Evolutionary conservation across 164 flowering plant species (phyloP).

Genomic region (Chimonanthus praecox): DNA sequence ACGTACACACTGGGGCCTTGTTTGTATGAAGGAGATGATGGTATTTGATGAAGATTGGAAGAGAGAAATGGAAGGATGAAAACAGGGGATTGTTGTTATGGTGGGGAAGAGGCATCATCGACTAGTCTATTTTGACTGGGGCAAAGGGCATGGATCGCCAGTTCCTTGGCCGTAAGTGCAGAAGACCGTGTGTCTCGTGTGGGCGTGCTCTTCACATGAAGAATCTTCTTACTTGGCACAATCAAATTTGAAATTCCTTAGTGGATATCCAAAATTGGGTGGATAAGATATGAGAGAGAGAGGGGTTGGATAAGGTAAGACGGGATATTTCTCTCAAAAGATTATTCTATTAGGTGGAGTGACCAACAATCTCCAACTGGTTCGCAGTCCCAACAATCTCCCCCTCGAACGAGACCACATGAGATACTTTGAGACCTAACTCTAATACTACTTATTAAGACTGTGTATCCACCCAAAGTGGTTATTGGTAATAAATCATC

Average conservation of each 20-base stretch:
- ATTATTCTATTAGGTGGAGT: no score
- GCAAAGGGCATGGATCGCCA: conserved; percentile 14
- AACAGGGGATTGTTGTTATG: neutral
- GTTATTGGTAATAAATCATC: no score
- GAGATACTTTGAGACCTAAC: no score
- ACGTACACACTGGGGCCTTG: neutral
- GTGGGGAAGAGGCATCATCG: conserved; percentile 13
- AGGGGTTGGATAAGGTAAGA: no score
- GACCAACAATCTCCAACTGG: no score
- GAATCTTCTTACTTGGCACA: neutral
- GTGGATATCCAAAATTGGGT: no score
- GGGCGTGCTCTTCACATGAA: conserved; percentile 14
- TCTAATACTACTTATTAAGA: no score
- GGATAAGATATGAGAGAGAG: no score
- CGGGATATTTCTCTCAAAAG: no score
- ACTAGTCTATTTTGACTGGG: conserved; percentile 39
- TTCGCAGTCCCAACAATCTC: no score
- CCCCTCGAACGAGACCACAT: no score
- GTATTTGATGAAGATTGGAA: conserved; percentile 2
- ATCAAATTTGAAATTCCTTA: neutral
- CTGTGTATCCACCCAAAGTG: no score
- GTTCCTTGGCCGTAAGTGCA: conserved; percentile 18
- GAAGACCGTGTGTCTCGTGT: conserved; percentile 24
- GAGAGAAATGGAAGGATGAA: neutral
- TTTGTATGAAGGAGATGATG: neutral